Evolutionary conservation across 768 basidiomycete genomes (phyloP).

Genomic region (Pulveroboletus sp.): DNA sequence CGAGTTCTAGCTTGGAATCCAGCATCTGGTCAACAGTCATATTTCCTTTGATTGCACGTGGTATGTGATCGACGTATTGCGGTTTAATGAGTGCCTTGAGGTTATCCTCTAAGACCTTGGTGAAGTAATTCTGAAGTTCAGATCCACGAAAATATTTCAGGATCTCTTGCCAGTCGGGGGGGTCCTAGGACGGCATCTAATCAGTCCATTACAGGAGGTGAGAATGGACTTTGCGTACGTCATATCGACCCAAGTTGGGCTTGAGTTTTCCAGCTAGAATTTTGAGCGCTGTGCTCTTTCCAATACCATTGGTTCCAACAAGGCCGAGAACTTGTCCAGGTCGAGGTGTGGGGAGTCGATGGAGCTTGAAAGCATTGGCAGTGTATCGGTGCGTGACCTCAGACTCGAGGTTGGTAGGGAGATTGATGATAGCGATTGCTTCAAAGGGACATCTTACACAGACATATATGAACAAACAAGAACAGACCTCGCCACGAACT

Average conservation of each 20-base stretch:
- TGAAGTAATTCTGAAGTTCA: slow-evolving; percentile 99
- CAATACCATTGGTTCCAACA: slow-evolving; percentile 99
- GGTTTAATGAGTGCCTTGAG: slow-evolving; percentile 98
- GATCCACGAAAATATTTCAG: slow-evolving; percentile 98
- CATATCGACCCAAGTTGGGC: slow-evolving; percentile 95
- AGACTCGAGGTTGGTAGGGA: slow-evolving; percentile 94
- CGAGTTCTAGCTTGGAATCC: slow-evolving; percentile 80
- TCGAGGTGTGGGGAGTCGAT: slow-evolving; percentile 93
- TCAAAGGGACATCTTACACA: slow-evolving; percentile 89
- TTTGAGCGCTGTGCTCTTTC: slow-evolving; percentile 97
- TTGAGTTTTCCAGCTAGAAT: slow-evolving; percentile 96
- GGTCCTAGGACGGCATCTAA: slow-evolving; percentile 53
- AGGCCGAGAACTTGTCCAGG: slow-evolving; percentile 98
- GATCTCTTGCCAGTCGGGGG: slow-evolving; percentile 99
- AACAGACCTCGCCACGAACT: slow-evolving; percentile 25
- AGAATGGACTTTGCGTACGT: slow-evolving; percentile 47
- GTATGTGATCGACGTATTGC: slow-evolving; percentile 99
- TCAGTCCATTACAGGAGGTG: not conserved
- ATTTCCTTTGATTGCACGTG: slow-evolving; percentile 86
- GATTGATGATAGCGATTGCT: slow-evolving; percentile 97
- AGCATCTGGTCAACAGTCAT: slow-evolving; percentile 90
- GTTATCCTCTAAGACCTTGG: slow-evolving; percentile 97
- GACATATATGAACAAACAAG: slow-evolving; percentile 1
- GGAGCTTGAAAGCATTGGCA: slow-evolving; percentile 98
- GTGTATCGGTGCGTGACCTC: slow-evolving; percentile 98